phyloP scores from a whole-genome alignment of 768 basidiomycete genomes.

The Glaciozyma martinii region DNA sequence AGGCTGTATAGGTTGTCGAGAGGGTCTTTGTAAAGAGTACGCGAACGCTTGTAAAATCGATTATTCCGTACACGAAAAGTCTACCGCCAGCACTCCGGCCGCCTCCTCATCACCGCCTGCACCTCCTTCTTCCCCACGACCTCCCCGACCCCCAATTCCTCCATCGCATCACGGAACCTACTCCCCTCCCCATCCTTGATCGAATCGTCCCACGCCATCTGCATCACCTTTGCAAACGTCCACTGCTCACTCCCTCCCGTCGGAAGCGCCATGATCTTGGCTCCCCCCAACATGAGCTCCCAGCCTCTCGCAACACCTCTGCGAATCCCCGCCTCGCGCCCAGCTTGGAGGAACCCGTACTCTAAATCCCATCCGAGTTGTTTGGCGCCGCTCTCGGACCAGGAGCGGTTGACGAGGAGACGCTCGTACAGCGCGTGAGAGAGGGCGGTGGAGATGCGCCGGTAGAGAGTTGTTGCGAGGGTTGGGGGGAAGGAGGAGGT shows the following conservation, averaged over 20 bases:
- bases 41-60: no score
- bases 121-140: conserved; percentile 52
- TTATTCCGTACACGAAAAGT: no score
- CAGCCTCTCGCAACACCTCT: conserved; percentile 61
- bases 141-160: conserved; percentile 54
- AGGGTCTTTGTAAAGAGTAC: no score
- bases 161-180: conserved; percentile 40
- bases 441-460: conserved; percentile 60
- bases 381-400: conserved; percentile 55
- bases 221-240: conserved; percentile 46
- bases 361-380: conserved; percentile 61
- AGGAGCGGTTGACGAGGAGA: conserved; percentile 59
- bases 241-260: conserved; percentile 22
- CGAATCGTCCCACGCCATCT: conserved; percentile 49
- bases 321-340: conserved; percentile 40
- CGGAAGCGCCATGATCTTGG: conserved; percentile 56
- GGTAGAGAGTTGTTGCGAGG: conserved; percentile 57
- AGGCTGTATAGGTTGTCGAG: no score
- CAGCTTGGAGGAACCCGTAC: conserved; percentile 65
- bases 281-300: conserved; percentile 62
- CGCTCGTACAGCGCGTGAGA: conserved; percentile 74
- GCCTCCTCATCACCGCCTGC: conserved; percentile 30
- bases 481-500: conserved; percentile 54
- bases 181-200: conserved; percentile 34
- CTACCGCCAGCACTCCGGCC: conserved; percentile 36